Conservation (phyloP, 768 basidiomycete genomes). For the Boletus eberwhitei region DNA sequence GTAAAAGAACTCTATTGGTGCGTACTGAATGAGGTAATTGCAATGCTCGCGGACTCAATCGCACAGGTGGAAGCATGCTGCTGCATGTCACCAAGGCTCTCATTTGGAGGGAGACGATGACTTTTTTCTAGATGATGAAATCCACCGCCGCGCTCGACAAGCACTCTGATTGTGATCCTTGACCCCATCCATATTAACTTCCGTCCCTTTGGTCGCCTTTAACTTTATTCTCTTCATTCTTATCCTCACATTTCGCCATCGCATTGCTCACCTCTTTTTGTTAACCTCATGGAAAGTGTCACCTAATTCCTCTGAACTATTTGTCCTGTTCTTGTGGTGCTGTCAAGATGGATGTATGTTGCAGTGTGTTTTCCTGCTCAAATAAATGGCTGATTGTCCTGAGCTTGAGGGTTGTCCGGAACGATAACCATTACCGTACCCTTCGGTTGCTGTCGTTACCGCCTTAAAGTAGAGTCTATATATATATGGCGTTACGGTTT, state of each 20-base stretch:
- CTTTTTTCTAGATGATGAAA: slow-evolving; percentile 52
- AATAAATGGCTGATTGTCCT: background rate
- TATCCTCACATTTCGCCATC: background rate
- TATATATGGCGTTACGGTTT: too few species aligned
- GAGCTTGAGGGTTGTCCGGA: background rate
- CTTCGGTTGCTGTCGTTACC: too few species aligned
- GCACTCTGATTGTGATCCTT: background rate
- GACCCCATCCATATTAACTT: background rate
- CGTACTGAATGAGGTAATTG: slow-evolving; percentile 21
- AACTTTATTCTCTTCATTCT: slow-evolving; percentile 12
- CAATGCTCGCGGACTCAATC: slow-evolving; percentile 5
- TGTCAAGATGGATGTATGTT: background rate
- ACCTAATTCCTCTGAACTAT: background rate
- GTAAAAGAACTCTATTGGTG: slow-evolving; percentile 77
- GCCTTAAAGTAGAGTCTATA: too few species aligned
- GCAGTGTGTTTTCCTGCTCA: background rate
- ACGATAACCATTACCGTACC: background rate
- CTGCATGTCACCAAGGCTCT: slow-evolving; percentile 64
- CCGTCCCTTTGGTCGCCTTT: background rate
- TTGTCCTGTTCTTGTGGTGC: background rate
- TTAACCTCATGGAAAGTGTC: slow-evolving; percentile 13
- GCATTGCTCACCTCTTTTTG: slow-evolving; percentile 15
- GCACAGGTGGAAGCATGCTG: slow-evolving; percentile 80
- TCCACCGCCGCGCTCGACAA: slow-evolving; percentile 31
- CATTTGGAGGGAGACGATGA: slow-evolving; percentile 55